Percentiles rank a stretch among this genome's conserved stretches.
Conservation (phyloP, 495 filamentous ascomycete genomes). For the Penicillium odoratum region DNA sequence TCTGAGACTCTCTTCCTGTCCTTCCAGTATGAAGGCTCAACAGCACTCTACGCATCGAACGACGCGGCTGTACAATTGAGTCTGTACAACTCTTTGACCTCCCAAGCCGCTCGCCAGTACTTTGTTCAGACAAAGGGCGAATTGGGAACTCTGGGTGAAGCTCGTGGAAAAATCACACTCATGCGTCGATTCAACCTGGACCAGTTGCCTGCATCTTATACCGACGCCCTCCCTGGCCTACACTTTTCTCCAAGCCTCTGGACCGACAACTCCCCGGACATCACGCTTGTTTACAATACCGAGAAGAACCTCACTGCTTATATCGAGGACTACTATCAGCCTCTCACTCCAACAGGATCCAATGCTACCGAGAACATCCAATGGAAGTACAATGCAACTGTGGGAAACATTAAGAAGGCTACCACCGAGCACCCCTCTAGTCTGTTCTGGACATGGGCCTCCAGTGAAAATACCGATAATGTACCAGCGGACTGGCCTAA, state of each 20-base stretch:
- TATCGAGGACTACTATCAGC: slow-evolving; percentile 47
- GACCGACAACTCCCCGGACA: slow-evolving; percentile 37
- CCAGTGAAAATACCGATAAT: slow-evolving; percentile 42
- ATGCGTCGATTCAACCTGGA: slow-evolving; percentile 44
- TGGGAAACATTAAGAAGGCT: slow-evolving; percentile 32
- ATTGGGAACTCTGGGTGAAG: slow-evolving; percentile 41
- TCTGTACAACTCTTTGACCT: slow-evolving; percentile 35
- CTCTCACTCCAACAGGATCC: slow-evolving; percentile 23
- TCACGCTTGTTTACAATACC: slow-evolving; percentile 36
- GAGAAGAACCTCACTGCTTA: slow-evolving; percentile 35
- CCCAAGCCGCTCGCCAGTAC: slow-evolving; percentile 35
- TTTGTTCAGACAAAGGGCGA: slow-evolving; percentile 37
- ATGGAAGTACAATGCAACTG: slow-evolving; percentile 44
- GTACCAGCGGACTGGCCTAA: slow-evolving; percentile 42
- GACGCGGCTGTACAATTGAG: slow-evolving; percentile 36
- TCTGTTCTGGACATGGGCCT: slow-evolving; percentile 53
- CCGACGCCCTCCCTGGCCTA: slow-evolving; percentile 33
- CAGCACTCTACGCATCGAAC: slow-evolving; percentile 26
- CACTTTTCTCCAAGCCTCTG: slow-evolving; percentile 43
- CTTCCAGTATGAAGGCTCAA: slow-evolving; percentile 40
- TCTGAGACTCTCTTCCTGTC: slow-evolving; percentile 40
- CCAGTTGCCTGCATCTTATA: slow-evolving; percentile 30
- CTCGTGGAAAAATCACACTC: slow-evolving; percentile 43
- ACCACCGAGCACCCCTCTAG: slow-evolving; percentile 27
- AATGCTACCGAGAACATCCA: slow-evolving; percentile 36